phyloP scores from a whole-genome alignment of 768 basidiomycete species.

The Naganishia kalamii region DNA sequence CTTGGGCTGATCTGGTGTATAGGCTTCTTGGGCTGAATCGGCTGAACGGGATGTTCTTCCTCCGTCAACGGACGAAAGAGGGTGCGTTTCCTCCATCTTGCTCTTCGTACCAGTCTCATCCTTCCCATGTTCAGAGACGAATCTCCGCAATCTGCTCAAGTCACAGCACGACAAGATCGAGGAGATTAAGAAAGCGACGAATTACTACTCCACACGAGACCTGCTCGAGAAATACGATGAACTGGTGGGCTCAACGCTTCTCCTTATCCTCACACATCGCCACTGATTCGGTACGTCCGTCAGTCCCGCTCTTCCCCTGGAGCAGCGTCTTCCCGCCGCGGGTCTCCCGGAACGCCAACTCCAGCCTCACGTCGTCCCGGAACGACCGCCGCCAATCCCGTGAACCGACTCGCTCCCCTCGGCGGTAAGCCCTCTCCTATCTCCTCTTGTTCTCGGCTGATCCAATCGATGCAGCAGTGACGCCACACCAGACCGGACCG shows the following conservation, averaged over 20 bases:
- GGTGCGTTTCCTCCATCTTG: conserved; percentile 25
- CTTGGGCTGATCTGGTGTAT: neutral
- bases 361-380: neutral
- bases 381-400: neutral
- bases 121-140: conserved; percentile 59
- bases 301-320: neutral
- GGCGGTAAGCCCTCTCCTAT: neutral
- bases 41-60: conserved; percentile 36
- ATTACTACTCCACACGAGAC: conserved; percentile 85
- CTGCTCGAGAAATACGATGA: conserved; percentile 87
- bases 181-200: conserved; percentile 95
- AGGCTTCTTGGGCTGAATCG: conserved; percentile 25
- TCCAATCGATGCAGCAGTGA: neutral
- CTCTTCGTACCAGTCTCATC: neutral
- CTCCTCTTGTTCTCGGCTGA: neutral
- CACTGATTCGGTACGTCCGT: neutral
- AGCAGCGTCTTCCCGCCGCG: conserved; percentile 1
- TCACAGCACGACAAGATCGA: conserved; percentile 79
- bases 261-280: neutral
- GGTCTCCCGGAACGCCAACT: conserved; percentile 8
- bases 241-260: conserved; percentile 36
- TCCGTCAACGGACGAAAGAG: conserved; percentile 34
- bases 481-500: neutral
- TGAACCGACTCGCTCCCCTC: neutral
- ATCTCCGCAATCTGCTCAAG: conserved; percentile 64